Evolutionary conservation across 805 yeast species (phyloP).

Genomic region (Zygosaccharomyces lentus): DNA sequence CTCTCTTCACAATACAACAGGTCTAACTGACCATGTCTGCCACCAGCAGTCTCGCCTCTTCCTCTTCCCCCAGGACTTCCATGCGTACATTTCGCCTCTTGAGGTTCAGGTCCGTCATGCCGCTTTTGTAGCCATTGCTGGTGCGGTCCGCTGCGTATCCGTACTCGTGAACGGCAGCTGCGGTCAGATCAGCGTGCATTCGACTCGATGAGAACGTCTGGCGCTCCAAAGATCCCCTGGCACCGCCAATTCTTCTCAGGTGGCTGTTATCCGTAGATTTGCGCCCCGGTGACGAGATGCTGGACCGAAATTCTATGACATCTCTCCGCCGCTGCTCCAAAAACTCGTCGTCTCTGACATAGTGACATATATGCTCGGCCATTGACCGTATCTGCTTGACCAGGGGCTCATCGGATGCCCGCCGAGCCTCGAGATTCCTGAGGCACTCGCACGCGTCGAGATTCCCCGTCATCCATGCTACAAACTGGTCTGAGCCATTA

Average conservation of each 20-base stretch:
- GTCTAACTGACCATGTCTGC: neutral
- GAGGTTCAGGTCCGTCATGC: slow-evolving; percentile 19
- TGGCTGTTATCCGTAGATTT: slow-evolving; percentile 35
- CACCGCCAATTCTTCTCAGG: slow-evolving; percentile 9
- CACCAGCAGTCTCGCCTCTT: neutral
- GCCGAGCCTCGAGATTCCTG: slow-evolving; percentile 31
- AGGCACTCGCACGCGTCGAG: slow-evolving; percentile 31
- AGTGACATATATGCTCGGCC: slow-evolving; percentile 38
- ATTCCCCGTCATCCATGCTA: slow-evolving; percentile 43
- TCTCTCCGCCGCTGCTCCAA: slow-evolving; percentile 28
- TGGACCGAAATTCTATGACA: slow-evolving; percentile 31
- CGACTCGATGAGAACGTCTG: neutral
- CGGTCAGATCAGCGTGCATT: neutral
- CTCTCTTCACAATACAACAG: no score
- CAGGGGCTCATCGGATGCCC: slow-evolving; percentile 36
- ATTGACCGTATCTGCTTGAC: slow-evolving; percentile 37
- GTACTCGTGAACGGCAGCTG: slow-evolving; percentile 6
- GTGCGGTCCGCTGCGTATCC: slow-evolving; percentile 10
- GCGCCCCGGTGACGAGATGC: slow-evolving; percentile 34
- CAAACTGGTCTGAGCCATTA: slow-evolving; percentile 50
- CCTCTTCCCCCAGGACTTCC: slow-evolving; percentile 32
- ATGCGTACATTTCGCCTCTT: slow-evolving; percentile 9
- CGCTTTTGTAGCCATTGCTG: slow-evolving; percentile 7
- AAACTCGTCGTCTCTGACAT: slow-evolving; percentile 28
- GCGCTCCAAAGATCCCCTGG: neutral